Evolutionary conservation across 257 asterid species (phyloP).

Genomic region (Knoxia roxburghii): DNA sequence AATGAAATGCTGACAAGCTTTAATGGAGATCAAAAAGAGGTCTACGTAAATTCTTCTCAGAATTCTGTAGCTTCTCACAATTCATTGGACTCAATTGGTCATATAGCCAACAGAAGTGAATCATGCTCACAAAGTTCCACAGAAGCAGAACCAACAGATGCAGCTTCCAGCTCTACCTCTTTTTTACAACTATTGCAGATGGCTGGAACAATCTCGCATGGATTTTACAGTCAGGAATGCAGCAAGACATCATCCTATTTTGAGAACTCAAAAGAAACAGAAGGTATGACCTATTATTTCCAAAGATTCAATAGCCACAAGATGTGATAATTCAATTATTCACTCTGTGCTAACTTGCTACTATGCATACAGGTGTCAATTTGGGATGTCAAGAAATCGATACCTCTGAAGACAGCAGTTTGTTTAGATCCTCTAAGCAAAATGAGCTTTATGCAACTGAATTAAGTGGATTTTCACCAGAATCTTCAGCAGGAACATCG

Average conservation of each 20-base stretch:
- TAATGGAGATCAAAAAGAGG: conserved; percentile 41
- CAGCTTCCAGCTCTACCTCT: conserved; percentile 35
- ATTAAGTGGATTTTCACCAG: conserved; percentile 58
- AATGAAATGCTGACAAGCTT: conserved; percentile 11
- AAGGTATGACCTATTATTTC: conserved; percentile 22
- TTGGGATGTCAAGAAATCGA: conserved; percentile 32
- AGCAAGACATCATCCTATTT: conserved; percentile 17
- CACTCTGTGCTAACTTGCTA: conserved; percentile 15
- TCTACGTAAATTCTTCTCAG: conserved; percentile 57
- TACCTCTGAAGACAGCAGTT: conserved; percentile 21
- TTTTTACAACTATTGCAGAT: conserved; percentile 53
- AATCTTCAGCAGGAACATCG: conserved; percentile 46
- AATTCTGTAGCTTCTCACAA: conserved; percentile 58
- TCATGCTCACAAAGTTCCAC: conserved; percentile 43
- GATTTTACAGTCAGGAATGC: conserved; percentile 28
- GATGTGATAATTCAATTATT: neutral
- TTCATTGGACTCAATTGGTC: conserved; percentile 47
- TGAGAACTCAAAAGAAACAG: conserved; percentile 23
- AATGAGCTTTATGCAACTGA: conserved; percentile 36
- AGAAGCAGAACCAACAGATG: conserved; percentile 39
- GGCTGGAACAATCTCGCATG: conserved; percentile 34
- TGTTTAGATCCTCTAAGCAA: conserved; percentile 17
- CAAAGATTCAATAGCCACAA: conserved; percentile 19
- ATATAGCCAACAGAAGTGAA: conserved; percentile 41
- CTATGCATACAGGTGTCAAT: conserved; percentile 18